A percentile compares a stretch with the other conserved stretches of the same genome.
These are phyloP conservation scores for Phlegmacium glaucopus DNA, from an alignment of 768 basidiomycete species.

Conservation along the genomic window DNA sequence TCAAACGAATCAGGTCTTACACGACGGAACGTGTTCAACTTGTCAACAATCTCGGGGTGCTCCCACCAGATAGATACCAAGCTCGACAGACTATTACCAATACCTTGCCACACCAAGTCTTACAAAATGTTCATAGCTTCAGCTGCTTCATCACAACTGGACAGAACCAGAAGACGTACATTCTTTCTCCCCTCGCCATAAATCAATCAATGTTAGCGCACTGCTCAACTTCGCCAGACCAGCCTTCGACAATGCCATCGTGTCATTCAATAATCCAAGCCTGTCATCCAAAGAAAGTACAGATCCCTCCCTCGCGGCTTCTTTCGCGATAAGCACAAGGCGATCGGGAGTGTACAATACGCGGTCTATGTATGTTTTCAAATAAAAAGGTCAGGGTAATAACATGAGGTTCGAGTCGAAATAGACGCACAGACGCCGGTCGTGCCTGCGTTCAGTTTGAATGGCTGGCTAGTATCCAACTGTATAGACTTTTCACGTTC, in stretches of 20 bases:
- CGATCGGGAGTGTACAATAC: slow-evolving; percentile 83
- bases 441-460: slow-evolving; percentile 90
- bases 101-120: slow-evolving; percentile 84
- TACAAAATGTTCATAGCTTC: background rate
- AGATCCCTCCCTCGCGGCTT: slow-evolving; percentile 58
- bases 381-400: slow-evolving; percentile 3
- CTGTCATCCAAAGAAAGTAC: slow-evolving; percentile 77
- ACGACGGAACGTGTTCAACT: slow-evolving; percentile 57
- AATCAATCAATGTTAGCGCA: slow-evolving; percentile 64
- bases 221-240: slow-evolving; percentile 72
- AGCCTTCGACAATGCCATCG: slow-evolving; percentile 73
- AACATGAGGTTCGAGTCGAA: background rate
- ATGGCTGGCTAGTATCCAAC: slow-evolving; percentile 72
- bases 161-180: slow-evolving; percentile 29
- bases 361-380: slow-evolving; percentile 49
- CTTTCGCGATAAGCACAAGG: slow-evolving; percentile 70
- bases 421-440: slow-evolving; percentile 79
- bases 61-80: slow-evolving; percentile 84
- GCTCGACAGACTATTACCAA: slow-evolving; percentile 50
- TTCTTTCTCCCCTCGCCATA: slow-evolving; percentile 68
- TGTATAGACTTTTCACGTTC: slow-evolving; percentile 65
- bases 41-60: slow-evolving; percentile 47
- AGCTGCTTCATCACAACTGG: background rate
- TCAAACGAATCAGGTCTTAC: slow-evolving; percentile 33
- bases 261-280: slow-evolving; percentile 81